Base-by-base conservation (phyloP, 2,329 filamentous ascomycete genomes). In the Allantophomopsis lycopodina region DNA sequence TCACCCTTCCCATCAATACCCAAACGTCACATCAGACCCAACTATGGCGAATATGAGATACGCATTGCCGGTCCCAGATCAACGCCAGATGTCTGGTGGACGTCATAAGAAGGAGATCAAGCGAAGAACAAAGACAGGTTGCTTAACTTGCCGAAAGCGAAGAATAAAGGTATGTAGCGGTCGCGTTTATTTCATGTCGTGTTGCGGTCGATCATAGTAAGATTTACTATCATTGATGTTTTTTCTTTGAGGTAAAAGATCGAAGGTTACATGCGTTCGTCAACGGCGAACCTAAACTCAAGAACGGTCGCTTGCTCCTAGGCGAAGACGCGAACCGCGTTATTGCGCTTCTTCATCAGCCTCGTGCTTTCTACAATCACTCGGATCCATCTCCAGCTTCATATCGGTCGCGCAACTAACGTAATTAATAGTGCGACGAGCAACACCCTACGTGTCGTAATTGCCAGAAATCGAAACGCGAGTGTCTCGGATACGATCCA, bases 381-480 rank as follows among this genome's bases (percentile, higher is more conserved):
- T 28, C 23, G 23, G 23, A 12, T 28, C 23, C 23, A 28, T 28
- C 23, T 28, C 7, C 23, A 28, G 23, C 23, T 28, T 28, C 11
- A 28, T 28, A 6, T 28, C 11, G 23, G 11, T 28, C 23, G 23
- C 23, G 23, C 15, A 17, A 18, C 38, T 46, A 50, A 42, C 47
- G 49, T 40, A 48, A 44, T 46, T 44, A 50, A 49, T 59, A 95
- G 91, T 98, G 91, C 65, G 91, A 96, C 73, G 91, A 98, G 69
- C 79, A 77, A 44, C 87, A 94, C 60, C 91, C 91, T 16, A 79
- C 81, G 44, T 98, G 91, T 68, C 79, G 86, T 63, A 86, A 91
- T 56, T 91, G 84, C 64, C 79, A 81, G 55, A 91, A 91, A 60
- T 87, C 82, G 50, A 91, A 89, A 63, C 83, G 84, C 54, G 83